Evolutionary conservation across 2,329 filamentous ascomycete genomes (phyloP).

Genomic region (Phialophora expanda): DNA sequence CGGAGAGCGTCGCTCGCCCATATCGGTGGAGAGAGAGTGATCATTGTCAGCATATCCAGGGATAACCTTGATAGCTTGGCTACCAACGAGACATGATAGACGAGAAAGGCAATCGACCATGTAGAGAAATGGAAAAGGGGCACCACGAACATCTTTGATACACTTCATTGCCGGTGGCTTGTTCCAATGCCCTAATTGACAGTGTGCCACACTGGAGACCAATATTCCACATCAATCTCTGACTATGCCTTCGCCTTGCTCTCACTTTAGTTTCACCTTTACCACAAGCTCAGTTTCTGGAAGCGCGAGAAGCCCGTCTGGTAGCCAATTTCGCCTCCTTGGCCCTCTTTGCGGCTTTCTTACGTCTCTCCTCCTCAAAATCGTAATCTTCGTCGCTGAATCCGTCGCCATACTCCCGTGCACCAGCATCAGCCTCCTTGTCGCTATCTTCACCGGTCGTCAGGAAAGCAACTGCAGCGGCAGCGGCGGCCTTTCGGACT

Average conservation of each 20-base stretch:
- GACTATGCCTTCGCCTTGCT: not conserved
- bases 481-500: not conserved
- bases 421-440: not conserved
- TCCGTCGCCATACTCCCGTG: not conserved
- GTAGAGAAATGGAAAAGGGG: not conserved
- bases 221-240: not conserved
- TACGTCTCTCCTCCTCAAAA: conserved; percentile 10
- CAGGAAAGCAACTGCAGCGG: no score
- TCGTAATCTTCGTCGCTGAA: conserved; percentile 7
- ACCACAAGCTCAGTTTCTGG: not conserved
- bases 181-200: not conserved
- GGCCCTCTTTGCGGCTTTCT: conserved; percentile 4
- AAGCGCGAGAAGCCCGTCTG: not conserved
- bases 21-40: no score
- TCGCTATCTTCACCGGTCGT: not conserved
- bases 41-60: no score
- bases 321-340: conserved; percentile 2
- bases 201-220: not conserved
- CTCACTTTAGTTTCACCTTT: not conserved
- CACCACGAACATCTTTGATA: not conserved
- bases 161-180: not conserved
- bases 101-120: no score
- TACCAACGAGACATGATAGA: not conserved
- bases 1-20: no score
- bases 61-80: no score